Evolutionary conservation across 257 asterid genomes (phyloP).

Genomic region (Nemophila menziesii): DNA sequence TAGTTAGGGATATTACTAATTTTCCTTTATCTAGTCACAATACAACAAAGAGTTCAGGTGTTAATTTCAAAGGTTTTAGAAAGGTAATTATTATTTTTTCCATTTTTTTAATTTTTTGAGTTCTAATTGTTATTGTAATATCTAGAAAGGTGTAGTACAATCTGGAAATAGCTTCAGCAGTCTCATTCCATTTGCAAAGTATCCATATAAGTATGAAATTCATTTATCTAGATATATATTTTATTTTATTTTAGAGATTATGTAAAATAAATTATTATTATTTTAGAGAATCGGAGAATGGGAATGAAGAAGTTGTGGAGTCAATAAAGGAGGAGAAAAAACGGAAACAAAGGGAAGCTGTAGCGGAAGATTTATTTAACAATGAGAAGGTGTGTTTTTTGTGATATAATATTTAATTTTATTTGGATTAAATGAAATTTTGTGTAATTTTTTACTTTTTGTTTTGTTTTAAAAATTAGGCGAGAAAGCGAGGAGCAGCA

Average conservation of each 20-base stretch:
- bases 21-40: conserved; percentile 20
- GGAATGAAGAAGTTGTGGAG: conserved; percentile 57
- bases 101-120: neutral
- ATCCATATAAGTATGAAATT: conserved; percentile 61
- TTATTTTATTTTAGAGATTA: too few relatives aligned
- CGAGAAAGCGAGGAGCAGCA: conserved; percentile 37
- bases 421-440: conserved; percentile 7
- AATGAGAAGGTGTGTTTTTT: conserved; percentile 47
- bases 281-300: conserved; percentile 58
- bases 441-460: conserved; percentile 3
- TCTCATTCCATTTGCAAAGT: conserved; percentile 65
- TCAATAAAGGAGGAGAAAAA: conserved; percentile 64
- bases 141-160: conserved; percentile 38
- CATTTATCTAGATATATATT: conserved; percentile 4
- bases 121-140: conserved; percentile 6
- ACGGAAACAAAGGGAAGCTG: conserved; percentile 85
- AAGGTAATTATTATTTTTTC: conserved; percentile 37
- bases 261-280: neutral
- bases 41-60: conserved; percentile 18
- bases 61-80: conserved; percentile 75
- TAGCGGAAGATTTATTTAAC: conserved; percentile 84
- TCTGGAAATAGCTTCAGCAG: conserved; percentile 78
- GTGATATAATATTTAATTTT: conserved; percentile 4
- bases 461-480: conserved; percentile 25
- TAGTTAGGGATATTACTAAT: conserved; percentile 45